Conservation (phyloP, 2,329 filamentous ascomycete species). For the Pseudogymnoascus sp. region DNA sequence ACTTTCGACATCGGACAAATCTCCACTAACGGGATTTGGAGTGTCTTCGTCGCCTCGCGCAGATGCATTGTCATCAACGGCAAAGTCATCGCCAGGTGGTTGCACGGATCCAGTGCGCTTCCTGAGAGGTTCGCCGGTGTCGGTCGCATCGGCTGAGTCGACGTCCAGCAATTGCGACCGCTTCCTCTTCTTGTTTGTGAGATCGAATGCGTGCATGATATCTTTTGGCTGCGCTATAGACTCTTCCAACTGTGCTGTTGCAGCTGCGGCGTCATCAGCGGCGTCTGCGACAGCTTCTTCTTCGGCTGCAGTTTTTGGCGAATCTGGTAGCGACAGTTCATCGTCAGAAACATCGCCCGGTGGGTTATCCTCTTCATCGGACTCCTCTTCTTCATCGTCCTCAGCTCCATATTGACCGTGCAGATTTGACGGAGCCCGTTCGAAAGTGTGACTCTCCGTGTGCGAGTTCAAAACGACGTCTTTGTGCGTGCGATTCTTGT, state of each 20-base stretch:
- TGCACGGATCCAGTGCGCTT: constrained; percentile 48
- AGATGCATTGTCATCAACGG: constrained; percentile 37
- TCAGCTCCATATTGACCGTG: constrained; percentile 48
- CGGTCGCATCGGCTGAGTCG: constrained; percentile 29
- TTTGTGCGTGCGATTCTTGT: constrained; percentile 51
- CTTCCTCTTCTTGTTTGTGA: constrained; percentile 33
- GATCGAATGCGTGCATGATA: constrained; percentile 16
- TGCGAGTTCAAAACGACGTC: constrained; percentile 54
- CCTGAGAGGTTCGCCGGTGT: constrained; percentile 32
- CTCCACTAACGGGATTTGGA: constrained; percentile 26
- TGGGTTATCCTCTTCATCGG: constrained; percentile 18
- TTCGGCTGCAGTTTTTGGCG: constrained; percentile 32
- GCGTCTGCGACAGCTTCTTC: constrained; percentile 29
- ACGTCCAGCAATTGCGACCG: constrained; percentile 27
- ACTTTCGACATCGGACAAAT: constrained; percentile 30
- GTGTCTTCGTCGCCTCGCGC: constrained; percentile 35
- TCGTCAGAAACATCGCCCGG: constrained; percentile 12
- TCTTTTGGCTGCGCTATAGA: background rate
- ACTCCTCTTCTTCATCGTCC: constrained; percentile 33
- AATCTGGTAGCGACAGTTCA: constrained; percentile 24
- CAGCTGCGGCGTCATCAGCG: constrained; percentile 24
- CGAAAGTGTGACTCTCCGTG: constrained; percentile 47
- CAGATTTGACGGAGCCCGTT: constrained; percentile 71
- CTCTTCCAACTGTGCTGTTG: constrained; percentile 29
- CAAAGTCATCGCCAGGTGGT: constrained; percentile 37